These are phyloP conservation scores for Paxillus ammoniavirescens DNA, from an alignment of 768 basidiomycete genomes.

Conservation along the genomic window DNA sequence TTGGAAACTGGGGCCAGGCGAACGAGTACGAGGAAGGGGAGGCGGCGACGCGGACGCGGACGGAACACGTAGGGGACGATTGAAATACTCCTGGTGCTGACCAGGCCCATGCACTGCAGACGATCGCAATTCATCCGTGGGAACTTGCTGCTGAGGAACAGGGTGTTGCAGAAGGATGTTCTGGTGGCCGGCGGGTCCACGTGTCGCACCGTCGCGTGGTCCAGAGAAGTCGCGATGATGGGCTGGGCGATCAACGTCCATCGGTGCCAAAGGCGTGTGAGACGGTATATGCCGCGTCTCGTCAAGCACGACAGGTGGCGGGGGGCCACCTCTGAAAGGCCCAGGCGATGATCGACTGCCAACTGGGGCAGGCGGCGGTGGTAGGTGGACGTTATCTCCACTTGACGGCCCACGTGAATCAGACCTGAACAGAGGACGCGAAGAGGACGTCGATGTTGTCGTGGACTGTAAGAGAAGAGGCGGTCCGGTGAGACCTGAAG, in stretches of 20 bases:
- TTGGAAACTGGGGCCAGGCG: constrained; percentile 47
- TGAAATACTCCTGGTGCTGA: constrained; percentile 59
- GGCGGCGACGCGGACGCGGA: constrained; percentile 64
- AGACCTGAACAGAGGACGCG: constrained; percentile 55
- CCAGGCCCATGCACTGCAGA: constrained; percentile 34
- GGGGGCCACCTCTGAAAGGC: constrained; percentile 81
- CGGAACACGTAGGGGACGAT: constrained; percentile 48
- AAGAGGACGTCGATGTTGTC: constrained; percentile 17
- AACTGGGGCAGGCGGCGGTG: constrained; percentile 55
- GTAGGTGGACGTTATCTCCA: constrained; percentile 44
- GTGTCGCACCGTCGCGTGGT: constrained; percentile 41
- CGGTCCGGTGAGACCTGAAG: constrained; percentile 65
- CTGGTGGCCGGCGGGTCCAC: constrained; percentile 57
- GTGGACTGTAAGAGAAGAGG: constrained; percentile 59
- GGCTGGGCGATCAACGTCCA: constrained; percentile 62
- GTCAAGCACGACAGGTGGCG: constrained; percentile 78
- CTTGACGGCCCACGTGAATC: constrained; percentile 61
- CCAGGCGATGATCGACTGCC: constrained; percentile 56
- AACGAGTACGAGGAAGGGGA: constrained; percentile 50
- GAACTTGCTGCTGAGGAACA: constrained; percentile 55
- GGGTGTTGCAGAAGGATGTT: constrained; percentile 67
- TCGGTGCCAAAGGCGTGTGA: constrained; percentile 75
- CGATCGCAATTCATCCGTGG: constrained; percentile 51
- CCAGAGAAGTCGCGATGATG: constrained; percentile 57
- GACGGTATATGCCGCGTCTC: constrained; percentile 66